These are phyloP conservation scores for Acidiella bohemica DNA, from an alignment of 495 filamentous ascomycete genomes.

Conservation along the genomic window DNA sequence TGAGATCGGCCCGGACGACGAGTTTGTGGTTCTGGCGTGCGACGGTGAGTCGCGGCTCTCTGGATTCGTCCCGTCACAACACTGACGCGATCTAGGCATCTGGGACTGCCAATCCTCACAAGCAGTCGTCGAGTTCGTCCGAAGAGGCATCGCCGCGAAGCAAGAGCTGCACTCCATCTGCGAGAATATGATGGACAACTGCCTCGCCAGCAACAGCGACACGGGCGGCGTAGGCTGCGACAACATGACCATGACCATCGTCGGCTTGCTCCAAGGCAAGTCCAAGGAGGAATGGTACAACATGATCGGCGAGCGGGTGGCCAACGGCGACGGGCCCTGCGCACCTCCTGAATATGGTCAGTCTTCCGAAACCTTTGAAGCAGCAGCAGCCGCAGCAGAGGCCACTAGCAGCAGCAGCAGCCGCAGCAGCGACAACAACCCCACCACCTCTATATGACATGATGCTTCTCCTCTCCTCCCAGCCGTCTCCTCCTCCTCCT, in stretches of 20 bases:
- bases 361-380: no score
- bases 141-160: conserved; percentile 87
- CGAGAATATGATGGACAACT: conserved; percentile 99
- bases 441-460: no score
- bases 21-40: conserved; percentile 93
- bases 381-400: no score
- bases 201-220: conserved; percentile 89
- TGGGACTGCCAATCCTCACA: conserved; percentile 99
- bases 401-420: no score
- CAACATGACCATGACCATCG: conserved; percentile 96
- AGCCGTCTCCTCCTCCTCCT: no score
- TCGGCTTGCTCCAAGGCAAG: conserved; percentile 78
- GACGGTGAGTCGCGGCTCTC: conserved; percentile 53
- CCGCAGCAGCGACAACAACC: no score
- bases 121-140: conserved; percentile 90
- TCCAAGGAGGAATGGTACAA: conserved; percentile 98
- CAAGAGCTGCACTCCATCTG: conserved; percentile 86
- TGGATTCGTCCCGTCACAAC: not conserved
- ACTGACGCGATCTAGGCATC: conserved; percentile 51
- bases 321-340: conserved; percentile 93
- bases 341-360: conserved; percentile 99
- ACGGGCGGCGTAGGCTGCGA: conserved; percentile 97
- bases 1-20: conserved; percentile 81
- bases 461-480: no score
- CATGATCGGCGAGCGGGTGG: conserved; percentile 82